phyloP scores from a whole-genome alignment of 2,329 filamentous ascomycete genomes.

The Diplocarpon rosae region DNA sequence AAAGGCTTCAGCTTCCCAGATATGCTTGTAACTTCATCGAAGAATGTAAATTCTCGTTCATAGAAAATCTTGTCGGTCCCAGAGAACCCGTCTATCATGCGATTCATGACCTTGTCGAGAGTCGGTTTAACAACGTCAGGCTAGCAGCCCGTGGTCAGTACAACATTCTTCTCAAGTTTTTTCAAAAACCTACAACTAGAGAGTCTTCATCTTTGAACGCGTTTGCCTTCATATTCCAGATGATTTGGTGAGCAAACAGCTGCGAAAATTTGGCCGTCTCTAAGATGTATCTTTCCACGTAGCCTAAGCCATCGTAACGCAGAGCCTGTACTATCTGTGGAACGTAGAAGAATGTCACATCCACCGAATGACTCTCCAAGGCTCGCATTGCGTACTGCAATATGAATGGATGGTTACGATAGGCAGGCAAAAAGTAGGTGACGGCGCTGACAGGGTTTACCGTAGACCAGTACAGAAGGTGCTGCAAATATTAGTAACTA shows the following conservation, averaged over 20 bases:
- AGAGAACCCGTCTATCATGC: slow-evolving; percentile 75
- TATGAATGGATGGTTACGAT: slow-evolving; percentile 82
- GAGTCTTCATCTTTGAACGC: slow-evolving; percentile 95
- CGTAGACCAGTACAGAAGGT: slow-evolving; percentile 84
- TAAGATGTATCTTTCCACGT: slow-evolving; percentile 91
- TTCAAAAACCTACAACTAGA: slow-evolving; percentile 49
- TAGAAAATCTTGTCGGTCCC: slow-evolving; percentile 73
- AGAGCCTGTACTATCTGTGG: slow-evolving; percentile 95
- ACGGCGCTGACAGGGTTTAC: slow-evolving; percentile 89
- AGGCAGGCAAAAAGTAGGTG: slow-evolving; percentile 85
- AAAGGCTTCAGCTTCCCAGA: slow-evolving; percentile 92
- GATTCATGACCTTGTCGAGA: slow-evolving; percentile 78
- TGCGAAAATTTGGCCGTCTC: slow-evolving; percentile 98
- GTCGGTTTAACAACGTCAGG: slow-evolving; percentile 90
- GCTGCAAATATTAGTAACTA: slow-evolving; percentile 36
- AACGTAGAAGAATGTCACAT: slow-evolving; percentile 97
- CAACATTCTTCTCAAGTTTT: neutral
- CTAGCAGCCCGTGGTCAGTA: slow-evolving; percentile 29
- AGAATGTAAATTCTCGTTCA: slow-evolving; percentile 93
- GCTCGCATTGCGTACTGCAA: slow-evolving; percentile 96
- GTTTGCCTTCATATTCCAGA: slow-evolving; percentile 99
- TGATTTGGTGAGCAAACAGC: slow-evolving; percentile 96
- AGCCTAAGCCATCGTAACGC: slow-evolving; percentile 84
- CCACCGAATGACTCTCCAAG: slow-evolving; percentile 86
- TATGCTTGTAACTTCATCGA: slow-evolving; percentile 88